phyloP scores from a whole-genome alignment of 2,329 filamentous ascomycete genomes.

The Ophiocordyceps polyrhachis-furcata region DNA sequence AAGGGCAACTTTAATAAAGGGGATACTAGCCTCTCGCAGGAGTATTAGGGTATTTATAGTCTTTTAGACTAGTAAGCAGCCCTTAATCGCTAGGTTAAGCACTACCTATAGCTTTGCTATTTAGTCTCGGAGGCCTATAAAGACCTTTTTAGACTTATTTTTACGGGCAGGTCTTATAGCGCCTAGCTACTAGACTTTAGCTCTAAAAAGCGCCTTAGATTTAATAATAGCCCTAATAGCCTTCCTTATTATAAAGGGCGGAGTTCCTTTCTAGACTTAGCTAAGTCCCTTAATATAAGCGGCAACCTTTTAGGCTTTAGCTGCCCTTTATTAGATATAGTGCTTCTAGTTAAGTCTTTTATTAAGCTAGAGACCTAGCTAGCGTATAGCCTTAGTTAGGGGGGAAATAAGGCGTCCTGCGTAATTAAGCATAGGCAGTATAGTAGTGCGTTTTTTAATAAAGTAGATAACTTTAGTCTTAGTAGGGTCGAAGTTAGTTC shows the following conservation, averaged over 20 bases:
- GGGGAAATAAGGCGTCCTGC: too few species aligned
- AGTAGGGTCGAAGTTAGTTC: neutral
- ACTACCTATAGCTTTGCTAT: neutral
- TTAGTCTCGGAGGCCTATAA: neutral
- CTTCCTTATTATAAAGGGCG: neutral
- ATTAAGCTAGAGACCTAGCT: neutral
- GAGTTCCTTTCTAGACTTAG: neutral
- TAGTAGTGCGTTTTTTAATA: too few species aligned
- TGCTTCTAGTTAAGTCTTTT: neutral
- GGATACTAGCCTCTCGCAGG: neutral
- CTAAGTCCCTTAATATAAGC: neutral
- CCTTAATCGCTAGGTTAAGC: neutral
- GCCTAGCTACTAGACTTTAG: neutral
- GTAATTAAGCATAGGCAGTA: too few species aligned
- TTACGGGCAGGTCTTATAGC: neutral
- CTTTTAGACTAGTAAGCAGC: neutral
- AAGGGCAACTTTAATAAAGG: neutral
- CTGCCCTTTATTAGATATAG: neutral
- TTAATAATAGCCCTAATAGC: neutral
- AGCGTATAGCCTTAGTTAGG: neutral
- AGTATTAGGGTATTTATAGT: neutral
- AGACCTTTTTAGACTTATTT: neutral
- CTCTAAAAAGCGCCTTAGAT: neutral
- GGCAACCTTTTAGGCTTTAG: neutral
- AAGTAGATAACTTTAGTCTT: neutral